A percentile compares a stretch with the other conserved stretches of the same genome.
phyloP scores from a whole-genome alignment of 257 asterid species.

The Verbena officinalis region DNA sequence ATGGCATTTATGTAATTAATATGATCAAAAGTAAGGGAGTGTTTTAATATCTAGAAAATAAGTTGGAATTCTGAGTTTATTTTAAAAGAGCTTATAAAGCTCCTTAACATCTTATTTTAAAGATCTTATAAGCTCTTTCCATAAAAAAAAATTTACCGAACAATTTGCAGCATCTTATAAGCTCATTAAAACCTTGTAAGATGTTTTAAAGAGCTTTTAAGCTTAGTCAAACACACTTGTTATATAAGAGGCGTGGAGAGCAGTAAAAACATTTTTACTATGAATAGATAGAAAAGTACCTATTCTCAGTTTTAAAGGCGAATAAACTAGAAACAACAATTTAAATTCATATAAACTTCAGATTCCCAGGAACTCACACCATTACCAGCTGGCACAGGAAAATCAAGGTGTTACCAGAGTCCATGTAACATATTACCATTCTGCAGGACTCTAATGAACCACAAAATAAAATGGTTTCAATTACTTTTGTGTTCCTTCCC shows the following conservation, averaged over 20 bases:
- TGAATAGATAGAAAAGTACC: not conserved
- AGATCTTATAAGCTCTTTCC: no score
- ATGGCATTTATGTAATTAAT: no score
- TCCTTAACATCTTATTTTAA: no score
- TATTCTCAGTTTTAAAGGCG: not conserved
- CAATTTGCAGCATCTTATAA: no score
- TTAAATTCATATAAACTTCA: not conserved
- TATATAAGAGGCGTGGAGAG: not conserved
- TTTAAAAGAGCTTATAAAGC: no score
- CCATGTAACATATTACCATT: conserved; percentile 9
- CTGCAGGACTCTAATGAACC: not conserved
- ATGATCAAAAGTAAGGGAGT: no score
- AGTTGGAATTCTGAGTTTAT: no score
- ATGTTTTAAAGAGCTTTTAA: no score
- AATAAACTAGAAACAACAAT: not conserved
- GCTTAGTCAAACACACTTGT: no score
- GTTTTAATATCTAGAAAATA: no score
- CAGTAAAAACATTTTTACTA: not conserved
- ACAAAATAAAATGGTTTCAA: not conserved
- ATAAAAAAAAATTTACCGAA: no score
- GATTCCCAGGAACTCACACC: not conserved
- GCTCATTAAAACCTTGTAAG: no score
- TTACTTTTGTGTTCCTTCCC: not conserved
- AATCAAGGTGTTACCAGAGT: not conserved
- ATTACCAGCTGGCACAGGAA: not conserved